These are phyloP conservation scores for Sporothrix protearum DNA, from an alignment of 2,329 filamentous ascomycete species.

Conservation along the genomic window DNA sequence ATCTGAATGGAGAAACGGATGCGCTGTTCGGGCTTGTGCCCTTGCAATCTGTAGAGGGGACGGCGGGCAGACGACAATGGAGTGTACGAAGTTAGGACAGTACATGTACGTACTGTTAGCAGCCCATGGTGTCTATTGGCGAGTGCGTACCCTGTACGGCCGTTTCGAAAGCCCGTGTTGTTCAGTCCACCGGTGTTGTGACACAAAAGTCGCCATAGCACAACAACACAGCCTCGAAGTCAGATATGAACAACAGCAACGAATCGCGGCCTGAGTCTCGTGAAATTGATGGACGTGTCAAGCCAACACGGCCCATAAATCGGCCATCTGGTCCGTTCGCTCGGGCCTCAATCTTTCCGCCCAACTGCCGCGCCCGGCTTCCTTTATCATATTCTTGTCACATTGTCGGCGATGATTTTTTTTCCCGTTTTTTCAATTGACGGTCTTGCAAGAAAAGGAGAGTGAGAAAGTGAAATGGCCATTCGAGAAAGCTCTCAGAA, in stretches of 20 bases:
- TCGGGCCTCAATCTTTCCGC: not conserved
- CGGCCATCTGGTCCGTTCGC: not conserved
- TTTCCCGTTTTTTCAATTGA: not conserved
- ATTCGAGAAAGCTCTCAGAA: not conserved
- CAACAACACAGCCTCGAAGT: not conserved
- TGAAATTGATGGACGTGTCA: not conserved
- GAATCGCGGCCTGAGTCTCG: not conserved
- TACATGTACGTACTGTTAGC: not conserved
- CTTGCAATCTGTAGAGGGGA: not conserved
- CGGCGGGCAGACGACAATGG: not conserved
- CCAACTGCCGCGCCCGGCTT: not conserved
- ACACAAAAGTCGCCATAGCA: not conserved
- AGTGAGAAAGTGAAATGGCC: not conserved
- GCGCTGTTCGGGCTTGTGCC: not conserved
- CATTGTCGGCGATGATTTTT: not conserved
- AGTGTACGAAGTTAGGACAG: not conserved
- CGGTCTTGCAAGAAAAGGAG: not conserved
- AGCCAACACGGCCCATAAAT: not conserved
- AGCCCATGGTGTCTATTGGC: not conserved
- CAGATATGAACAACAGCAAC: not conserved
- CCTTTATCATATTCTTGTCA: not conserved
- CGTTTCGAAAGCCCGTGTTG: not conserved
- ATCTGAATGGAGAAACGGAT: conserved; percentile 7
- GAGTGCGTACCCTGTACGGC: not conserved
- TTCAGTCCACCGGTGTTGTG: not conserved